These are phyloP conservation scores for Rhizopogon vesiculosus DNA, from an alignment of 768 basidiomycete genomes.

Conservation along the genomic window DNA sequence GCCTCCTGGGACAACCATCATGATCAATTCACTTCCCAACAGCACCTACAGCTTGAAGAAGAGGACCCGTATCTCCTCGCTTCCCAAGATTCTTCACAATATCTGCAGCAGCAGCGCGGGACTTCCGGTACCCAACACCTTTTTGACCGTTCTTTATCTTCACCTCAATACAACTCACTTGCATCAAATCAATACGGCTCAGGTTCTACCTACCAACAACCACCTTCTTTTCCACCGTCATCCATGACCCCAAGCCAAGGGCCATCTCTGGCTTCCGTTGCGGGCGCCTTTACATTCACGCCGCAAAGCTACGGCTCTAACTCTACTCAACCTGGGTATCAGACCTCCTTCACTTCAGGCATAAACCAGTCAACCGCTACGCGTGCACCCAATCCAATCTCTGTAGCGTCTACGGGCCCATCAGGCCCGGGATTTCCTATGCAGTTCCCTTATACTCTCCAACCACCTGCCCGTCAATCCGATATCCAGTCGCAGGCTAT, in stretches of 20 bases:
- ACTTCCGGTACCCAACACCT: constrained; percentile 3
- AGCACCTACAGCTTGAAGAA: constrained; percentile 25
- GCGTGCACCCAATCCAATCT: not conserved
- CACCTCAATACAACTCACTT: constrained; percentile 8
- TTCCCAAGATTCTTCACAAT: not conserved
- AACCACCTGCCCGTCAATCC: constrained; percentile 22
- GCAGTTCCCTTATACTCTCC: constrained; percentile 26
- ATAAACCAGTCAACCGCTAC: not conserved
- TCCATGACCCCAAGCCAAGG: constrained; percentile 8
- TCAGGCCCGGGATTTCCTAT: constrained; percentile 13
- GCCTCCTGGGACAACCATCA: constrained; percentile 16
- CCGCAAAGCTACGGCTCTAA: constrained; percentile 4
- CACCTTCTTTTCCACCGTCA: constrained; percentile 3
- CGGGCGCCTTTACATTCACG: constrained; percentile 12
- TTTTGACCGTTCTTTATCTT: constrained; percentile 1
- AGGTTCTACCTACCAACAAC: constrained; percentile 4
- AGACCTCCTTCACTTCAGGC: constrained; percentile 1
- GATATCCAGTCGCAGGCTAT: constrained; percentile 25
- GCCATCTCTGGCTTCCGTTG: constrained; percentile 6
- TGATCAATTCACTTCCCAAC: constrained; percentile 8
- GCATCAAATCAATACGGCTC: constrained; percentile 9
- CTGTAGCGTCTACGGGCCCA: not conserved
- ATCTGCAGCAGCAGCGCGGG: constrained; percentile 14
- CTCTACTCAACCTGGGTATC: constrained; percentile 12
- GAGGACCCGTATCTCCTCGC: constrained; percentile 15